Percentiles rank a stretch among this genome's conserved stretches.
These are phyloP conservation scores for Peniophora sp. DNA, from an alignment of 1,284 basidiomycete genomes.

Conservation along the genomic window DNA sequence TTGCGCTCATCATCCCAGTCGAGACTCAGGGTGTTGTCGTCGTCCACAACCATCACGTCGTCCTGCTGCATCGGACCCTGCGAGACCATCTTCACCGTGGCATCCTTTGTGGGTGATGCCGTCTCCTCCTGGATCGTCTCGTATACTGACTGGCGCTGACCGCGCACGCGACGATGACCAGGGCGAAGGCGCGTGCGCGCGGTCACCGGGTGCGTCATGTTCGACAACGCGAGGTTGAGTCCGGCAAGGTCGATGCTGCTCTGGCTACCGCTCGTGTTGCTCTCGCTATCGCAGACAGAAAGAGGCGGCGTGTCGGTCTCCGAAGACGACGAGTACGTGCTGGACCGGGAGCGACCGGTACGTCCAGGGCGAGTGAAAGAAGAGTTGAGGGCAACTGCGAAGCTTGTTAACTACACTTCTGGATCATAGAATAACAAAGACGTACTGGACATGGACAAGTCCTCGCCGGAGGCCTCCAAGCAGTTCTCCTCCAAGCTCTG, in stretches of 20 bases:
- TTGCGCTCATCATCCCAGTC: slow-evolving; percentile 61
- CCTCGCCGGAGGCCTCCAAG: slow-evolving; percentile 58
- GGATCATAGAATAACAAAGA: slow-evolving; percentile 9
- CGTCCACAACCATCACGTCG: slow-evolving; percentile 47
- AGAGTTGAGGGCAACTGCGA: slow-evolving; percentile 31
- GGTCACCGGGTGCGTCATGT: slow-evolving; percentile 29
- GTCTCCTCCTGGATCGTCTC: slow-evolving; percentile 74
- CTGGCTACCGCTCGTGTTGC: slow-evolving; percentile 63
- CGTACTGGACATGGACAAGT: slow-evolving; percentile 46
- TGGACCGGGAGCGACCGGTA: slow-evolving; percentile 52
- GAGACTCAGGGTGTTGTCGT: slow-evolving; percentile 40
- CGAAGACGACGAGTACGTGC: slow-evolving; percentile 56
- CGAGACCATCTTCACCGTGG: slow-evolving; percentile 21
- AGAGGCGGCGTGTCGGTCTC: slow-evolving; percentile 66
- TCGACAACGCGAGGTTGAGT: slow-evolving; percentile 47
- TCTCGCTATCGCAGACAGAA: slow-evolving; percentile 53
- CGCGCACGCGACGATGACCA: slow-evolving; percentile 47
- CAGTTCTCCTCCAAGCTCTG: slow-evolving; percentile 60
- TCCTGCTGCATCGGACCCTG: slow-evolving; percentile 16
- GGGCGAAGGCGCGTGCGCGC: slow-evolving; percentile 22
- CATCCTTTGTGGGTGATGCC: slow-evolving; percentile 24
- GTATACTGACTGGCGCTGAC: slow-evolving; percentile 62
- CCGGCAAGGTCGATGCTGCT: slow-evolving; percentile 68
- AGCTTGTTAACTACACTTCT: slow-evolving; percentile 9
- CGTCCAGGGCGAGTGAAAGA: slow-evolving; percentile 53